phyloP scores from a whole-genome alignment of 441 rosid species.

The Pelargonium australe region DNA sequence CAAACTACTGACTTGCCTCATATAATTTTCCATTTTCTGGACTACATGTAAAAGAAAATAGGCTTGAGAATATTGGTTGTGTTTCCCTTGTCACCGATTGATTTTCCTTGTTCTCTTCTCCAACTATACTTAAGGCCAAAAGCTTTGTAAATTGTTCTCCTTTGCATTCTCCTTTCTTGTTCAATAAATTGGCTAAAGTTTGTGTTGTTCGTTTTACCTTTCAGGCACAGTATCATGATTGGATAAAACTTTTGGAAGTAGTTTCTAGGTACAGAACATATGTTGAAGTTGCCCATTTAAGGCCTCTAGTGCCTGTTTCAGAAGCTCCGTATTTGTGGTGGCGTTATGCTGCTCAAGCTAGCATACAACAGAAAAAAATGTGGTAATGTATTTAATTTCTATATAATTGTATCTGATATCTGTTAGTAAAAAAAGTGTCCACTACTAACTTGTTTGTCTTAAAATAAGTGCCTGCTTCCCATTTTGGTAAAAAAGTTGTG shows the following conservation, averaged over 20 bases:
- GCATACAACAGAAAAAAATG: constrained; percentile 71
- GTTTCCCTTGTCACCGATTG: background rate
- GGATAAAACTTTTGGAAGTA: constrained; percentile 91
- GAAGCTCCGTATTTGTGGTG: constrained; percentile 69
- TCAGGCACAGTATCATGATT: constrained; percentile 94
- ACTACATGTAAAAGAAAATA: background rate
- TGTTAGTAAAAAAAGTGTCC: background rate
- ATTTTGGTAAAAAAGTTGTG: too few species aligned
- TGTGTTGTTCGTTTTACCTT: constrained; percentile 21
- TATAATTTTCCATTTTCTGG: background rate
- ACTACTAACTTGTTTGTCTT: too few species aligned
- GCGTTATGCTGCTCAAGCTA: constrained; percentile 89
- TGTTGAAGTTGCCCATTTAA: constrained; percentile 81
- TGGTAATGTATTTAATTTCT: constrained; percentile 40
- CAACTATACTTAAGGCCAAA: background rate
- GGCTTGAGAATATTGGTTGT: background rate
- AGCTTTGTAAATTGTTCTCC: too few species aligned
- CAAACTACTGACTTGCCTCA: background rate
- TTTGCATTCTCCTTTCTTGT: constrained; percentile 9
- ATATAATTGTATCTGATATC: background rate
- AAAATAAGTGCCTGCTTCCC: too few species aligned
- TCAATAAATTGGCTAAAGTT: constrained; percentile 19
- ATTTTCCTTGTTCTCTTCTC: background rate
- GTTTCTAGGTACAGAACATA: constrained; percentile 76
- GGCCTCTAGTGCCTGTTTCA: constrained; percentile 75